Conservation (phyloP, 441 rosid species). For the Pelargonium australe region DNA sequence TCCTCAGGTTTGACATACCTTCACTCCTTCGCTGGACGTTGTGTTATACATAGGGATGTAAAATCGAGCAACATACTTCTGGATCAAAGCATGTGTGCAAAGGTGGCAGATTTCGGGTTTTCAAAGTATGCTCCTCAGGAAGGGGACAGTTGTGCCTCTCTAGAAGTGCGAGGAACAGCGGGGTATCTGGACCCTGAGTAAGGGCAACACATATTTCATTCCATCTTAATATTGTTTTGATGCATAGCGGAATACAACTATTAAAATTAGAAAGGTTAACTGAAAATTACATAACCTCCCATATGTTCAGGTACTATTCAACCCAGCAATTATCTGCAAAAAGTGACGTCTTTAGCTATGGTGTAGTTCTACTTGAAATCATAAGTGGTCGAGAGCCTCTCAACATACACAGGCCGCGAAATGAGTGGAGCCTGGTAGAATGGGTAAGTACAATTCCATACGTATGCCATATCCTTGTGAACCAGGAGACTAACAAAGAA, state of each 20-base stretch:
- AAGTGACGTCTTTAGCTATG: slow-evolving; percentile 75
- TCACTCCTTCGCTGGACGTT: slow-evolving; percentile 49
- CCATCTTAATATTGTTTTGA: not conserved
- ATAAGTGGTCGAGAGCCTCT: slow-evolving; percentile 72
- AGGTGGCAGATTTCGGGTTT: slow-evolving; percentile 71
- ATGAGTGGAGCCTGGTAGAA: slow-evolving; percentile 78
- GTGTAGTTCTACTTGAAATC: slow-evolving; percentile 68
- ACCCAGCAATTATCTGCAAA: slow-evolving; percentile 67
- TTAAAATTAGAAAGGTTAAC: not conserved
- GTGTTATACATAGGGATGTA: slow-evolving; percentile 67
- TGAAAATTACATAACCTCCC: not conserved
- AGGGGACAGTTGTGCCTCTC: slow-evolving; percentile 64
- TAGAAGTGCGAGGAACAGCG: slow-evolving; percentile 78
- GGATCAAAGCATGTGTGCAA: slow-evolving; percentile 66
- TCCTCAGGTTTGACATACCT: slow-evolving; percentile 53
- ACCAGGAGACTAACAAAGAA: slow-evolving; percentile 11
- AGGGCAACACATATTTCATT: slow-evolving; percentile 10
- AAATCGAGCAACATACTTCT: slow-evolving; percentile 76
- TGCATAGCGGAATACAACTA: not conserved
- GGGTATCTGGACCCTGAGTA: slow-evolving; percentile 80
- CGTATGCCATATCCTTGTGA: not conserved
- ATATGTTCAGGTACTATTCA: slow-evolving; percentile 51
- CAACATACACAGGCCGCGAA: slow-evolving; percentile 56
- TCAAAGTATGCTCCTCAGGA: slow-evolving; percentile 79
- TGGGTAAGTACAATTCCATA: slow-evolving; percentile 40